phyloP scores from a whole-genome alignment of 768 basidiomycete genomes.

The Grammothele lineata region DNA sequence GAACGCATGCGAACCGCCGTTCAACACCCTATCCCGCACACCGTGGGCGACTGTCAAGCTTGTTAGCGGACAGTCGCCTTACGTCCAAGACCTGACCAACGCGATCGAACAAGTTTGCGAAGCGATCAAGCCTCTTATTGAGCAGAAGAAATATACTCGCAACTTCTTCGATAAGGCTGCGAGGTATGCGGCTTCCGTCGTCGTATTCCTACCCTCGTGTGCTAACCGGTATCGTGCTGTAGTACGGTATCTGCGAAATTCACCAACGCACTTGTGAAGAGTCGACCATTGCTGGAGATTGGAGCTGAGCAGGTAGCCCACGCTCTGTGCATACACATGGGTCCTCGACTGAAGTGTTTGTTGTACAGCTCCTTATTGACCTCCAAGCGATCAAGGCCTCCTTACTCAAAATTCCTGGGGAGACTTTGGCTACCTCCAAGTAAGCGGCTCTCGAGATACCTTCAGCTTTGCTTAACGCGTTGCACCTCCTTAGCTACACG shows the following conservation, averaged over 20 bases:
- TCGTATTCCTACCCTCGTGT: no score
- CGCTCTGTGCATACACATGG: no score
- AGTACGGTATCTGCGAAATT: constrained; percentile 85
- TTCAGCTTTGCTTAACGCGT: constrained; percentile 6
- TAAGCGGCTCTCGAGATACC: constrained; percentile 25
- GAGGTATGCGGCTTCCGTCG: constrained; percentile 68
- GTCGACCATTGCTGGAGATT: constrained; percentile 85
- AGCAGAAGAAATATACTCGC: constrained; percentile 91
- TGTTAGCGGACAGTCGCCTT: constrained; percentile 84
- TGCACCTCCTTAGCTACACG: constrained; percentile 54
- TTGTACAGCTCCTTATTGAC: constrained; percentile 78
- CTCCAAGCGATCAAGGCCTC: constrained; percentile 82
- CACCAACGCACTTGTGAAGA: constrained; percentile 84
- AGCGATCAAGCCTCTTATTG: constrained; percentile 72
- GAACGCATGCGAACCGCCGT: constrained; percentile 71
- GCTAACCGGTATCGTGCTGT: no score
- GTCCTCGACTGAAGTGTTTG: no score
- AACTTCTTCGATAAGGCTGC: constrained; percentile 94
- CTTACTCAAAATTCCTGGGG: constrained; percentile 80
- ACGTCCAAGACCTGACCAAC: constrained; percentile 71
- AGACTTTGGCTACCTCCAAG: constrained; percentile 52
- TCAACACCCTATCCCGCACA: constrained; percentile 70
- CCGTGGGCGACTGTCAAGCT: constrained; percentile 77
- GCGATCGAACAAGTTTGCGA: constrained; percentile 76
- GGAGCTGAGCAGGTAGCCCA: constrained; percentile 96